Evolutionary conservation across 2,329 filamentous ascomycete genomes (phyloP), one percentile per base, ranked within the genome.

Genomic region (Aspergillus ochraceoroseus): DNA sequence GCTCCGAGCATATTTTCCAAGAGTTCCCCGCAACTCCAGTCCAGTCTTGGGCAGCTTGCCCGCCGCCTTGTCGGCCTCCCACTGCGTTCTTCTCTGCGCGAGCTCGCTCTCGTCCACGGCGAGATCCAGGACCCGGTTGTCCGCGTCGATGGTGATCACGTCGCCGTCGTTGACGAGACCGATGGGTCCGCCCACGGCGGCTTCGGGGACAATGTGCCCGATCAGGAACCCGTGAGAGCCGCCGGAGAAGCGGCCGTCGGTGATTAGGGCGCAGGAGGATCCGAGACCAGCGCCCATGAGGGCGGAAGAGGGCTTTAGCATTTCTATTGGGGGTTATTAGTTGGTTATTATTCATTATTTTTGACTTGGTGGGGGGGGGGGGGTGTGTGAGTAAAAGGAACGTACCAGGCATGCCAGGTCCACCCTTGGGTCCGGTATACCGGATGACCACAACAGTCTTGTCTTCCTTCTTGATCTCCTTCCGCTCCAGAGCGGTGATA

Each of bases 191-290:
- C 87, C 87, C 51, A 85, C 85, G 59, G 86, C 82, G 6, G 87
- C 87, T 68, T 94, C 87, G 17, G 87, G 87, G 27, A 89, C 86
- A 47, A 94, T 84, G 66, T 92, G 86, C 1, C 86, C 86, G 56
- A 92, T 90, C 53, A 92, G 71, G 75, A 92, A 92, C 26, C 86
- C 86, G 74, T 92, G 86, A 47, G 79, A 84, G 37, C 85, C 87
- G 43, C 87, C 87, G 6, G 63, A 66, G 59, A 67, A 67, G 33
- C 65, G 62, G 15, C 82, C 82, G 54, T 87, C 83, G 1, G 83
- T 87, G 63, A 87, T 81, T 25, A 87, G 70, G 3, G 83, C 83
- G 14, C 82, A 77, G 47, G 85, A 81, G 43, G 82, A 13, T 29
- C 81, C 81, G 7, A 85, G 73, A 11, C 81, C 81, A n/a, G 80